These are phyloP conservation scores for Beauveria sp. DNA, from an alignment of 2,329 filamentous ascomycete genomes.

Conservation along the genomic window DNA sequence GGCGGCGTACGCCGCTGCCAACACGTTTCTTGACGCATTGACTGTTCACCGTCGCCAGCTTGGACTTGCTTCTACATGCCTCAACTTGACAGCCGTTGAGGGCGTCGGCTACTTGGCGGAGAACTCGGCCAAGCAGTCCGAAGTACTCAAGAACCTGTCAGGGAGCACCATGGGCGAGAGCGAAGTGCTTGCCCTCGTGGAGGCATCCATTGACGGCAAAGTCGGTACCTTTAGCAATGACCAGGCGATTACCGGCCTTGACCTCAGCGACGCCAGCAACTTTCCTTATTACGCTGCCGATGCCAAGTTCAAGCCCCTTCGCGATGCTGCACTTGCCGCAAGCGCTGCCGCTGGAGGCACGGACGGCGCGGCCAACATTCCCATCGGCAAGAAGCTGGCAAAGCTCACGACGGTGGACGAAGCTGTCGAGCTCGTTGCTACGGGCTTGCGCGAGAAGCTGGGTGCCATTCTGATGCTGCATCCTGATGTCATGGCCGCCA, in stretches of 20 bases:
- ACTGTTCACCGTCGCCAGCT: slow-evolving; percentile 30
- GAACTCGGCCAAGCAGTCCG: slow-evolving; percentile 32
- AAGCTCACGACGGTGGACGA: slow-evolving; percentile 13
- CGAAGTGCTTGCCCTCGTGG: slow-evolving; percentile 47
- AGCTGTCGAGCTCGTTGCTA: slow-evolving; percentile 19
- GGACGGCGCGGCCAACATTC: slow-evolving; percentile 9
- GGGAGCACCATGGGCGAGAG: slow-evolving; percentile 43
- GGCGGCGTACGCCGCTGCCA: slow-evolving; percentile 44
- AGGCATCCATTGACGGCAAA: slow-evolving; percentile 40
- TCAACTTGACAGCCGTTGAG: slow-evolving; percentile 46
- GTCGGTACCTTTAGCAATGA: slow-evolving; percentile 34
- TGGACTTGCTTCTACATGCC: slow-evolving; percentile 35
- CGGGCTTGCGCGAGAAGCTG: slow-evolving; percentile 23
- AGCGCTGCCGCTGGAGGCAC: slow-evolving; percentile 12
- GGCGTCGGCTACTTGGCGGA: slow-evolving; percentile 44
- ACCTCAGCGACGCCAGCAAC: slow-evolving; percentile 33
- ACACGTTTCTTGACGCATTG: slow-evolving; percentile 38
- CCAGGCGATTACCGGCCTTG: slow-evolving; percentile 48
- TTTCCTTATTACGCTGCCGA: slow-evolving; percentile 47
- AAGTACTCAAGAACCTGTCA: slow-evolving; percentile 40
- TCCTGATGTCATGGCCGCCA: slow-evolving; percentile 15
- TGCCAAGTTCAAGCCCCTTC: slow-evolving; percentile 45
- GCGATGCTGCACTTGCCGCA: slow-evolving; percentile 26
- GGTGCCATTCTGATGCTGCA: slow-evolving; percentile 26
- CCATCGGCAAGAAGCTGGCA: slow-evolving; percentile 15